Conservation (phyloP, 345 rosid genomes). For the Euphorbia tirucalli region DNA sequence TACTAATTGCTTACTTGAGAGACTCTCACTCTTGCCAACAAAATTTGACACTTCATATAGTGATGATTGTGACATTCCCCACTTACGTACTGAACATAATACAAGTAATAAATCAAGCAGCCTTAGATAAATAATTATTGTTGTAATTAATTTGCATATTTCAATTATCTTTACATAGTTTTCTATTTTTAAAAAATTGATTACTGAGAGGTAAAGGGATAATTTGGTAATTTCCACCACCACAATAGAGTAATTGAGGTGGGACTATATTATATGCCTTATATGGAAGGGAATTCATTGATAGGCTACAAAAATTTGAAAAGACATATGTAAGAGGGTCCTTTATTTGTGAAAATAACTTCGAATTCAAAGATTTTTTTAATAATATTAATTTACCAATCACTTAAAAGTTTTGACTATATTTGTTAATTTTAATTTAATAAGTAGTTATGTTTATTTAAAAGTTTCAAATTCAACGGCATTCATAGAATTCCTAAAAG, state of each 20-base stretch:
- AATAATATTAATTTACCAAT: too few relatives aligned
- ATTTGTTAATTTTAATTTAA: too few relatives aligned
- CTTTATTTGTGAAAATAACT: background rate
- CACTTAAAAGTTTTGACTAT: too few relatives aligned
- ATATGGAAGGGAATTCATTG: conserved; percentile 13
- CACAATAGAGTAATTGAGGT: conserved; percentile 16
- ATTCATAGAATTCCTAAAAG: too few relatives aligned
- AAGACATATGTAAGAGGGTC: conserved; percentile 18
- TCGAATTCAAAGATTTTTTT: too few relatives aligned
- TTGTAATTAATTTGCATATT: background rate
- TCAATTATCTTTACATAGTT: background rate
- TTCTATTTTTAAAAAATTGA: too few relatives aligned
- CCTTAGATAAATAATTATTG: background rate
- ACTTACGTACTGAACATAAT: conserved; percentile 11
- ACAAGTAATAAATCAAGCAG: background rate
- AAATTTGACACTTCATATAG: conserved; percentile 32
- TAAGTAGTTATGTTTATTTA: too few relatives aligned
- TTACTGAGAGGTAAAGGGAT: conserved; percentile 1
- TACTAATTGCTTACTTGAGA: conserved; percentile 12
- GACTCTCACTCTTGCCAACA: conserved; percentile 27
- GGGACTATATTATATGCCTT: conserved; percentile 28
- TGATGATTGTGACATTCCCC: conserved; percentile 30
- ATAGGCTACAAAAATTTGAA: conserved; percentile 13
- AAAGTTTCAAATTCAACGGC: too few relatives aligned
- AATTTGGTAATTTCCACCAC: conserved; percentile 4